Conservation (phyloP, 176 grass and related monocot genomes). For the Phoenix dactylifera region DNA sequence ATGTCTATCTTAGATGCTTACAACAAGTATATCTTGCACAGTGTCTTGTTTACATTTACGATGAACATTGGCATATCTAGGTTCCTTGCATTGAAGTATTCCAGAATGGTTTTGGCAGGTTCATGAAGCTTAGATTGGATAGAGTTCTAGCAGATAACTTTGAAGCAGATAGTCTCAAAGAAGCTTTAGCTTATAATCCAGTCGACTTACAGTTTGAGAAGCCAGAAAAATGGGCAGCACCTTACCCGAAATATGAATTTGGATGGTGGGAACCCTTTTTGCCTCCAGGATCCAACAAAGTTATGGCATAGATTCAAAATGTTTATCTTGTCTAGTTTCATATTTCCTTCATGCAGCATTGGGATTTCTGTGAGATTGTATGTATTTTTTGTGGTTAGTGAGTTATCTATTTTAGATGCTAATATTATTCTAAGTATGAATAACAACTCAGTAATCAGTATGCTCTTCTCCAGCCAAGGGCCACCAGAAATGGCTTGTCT, state of each 20-base stretch:
- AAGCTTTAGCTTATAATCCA: conserved; percentile 62
- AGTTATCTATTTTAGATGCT: too few relatives aligned
- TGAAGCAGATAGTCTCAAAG: conserved; percentile 51
- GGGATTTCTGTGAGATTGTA: not conserved
- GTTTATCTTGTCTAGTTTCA: not conserved
- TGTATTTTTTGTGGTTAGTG: too few relatives aligned
- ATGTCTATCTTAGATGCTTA: too few relatives aligned
- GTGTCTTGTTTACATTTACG: too few relatives aligned
- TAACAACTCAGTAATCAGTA: too few relatives aligned
- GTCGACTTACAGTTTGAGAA: conserved; percentile 69
- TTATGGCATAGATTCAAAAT: conserved; percentile 27
- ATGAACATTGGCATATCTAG: too few relatives aligned
- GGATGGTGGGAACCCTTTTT: conserved; percentile 95
- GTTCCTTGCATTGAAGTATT: too few relatives aligned
- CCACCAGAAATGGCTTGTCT: too few relatives aligned
- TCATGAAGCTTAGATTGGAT: conserved; percentile 91
- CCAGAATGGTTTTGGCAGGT: conserved; percentile 26
- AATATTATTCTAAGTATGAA: too few relatives aligned
- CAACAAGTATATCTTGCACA: too few relatives aligned
- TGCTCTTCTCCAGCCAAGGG: too few relatives aligned
- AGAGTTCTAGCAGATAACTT: conserved; percentile 66
- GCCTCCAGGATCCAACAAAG: conserved; percentile 45
- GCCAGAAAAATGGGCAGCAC: conserved; percentile 75
- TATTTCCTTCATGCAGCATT: not conserved
- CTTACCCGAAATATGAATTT: conserved; percentile 81